Percentiles rank a stretch among this genome's conserved stretches.
Evolutionary conservation across 2,329 filamentous ascomycete species (phyloP).

Genomic region (Malbranchea zuffiana): DNA sequence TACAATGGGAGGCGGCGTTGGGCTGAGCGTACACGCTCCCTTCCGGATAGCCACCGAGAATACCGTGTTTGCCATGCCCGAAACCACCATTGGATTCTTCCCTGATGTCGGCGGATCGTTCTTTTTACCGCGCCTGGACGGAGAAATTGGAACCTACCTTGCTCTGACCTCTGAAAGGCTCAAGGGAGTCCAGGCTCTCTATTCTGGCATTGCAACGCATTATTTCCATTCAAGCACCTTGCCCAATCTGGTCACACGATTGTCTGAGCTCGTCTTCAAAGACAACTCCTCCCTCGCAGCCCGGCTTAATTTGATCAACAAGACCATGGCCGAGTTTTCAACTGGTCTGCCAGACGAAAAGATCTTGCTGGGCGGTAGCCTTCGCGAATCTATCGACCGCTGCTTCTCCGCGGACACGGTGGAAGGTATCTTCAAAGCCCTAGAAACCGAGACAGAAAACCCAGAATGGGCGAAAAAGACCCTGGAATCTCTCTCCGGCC

Average conservation of each 20-base stretch:
- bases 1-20: conserved; percentile 96
- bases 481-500: conserved; percentile 58
- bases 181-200: conserved; percentile 74
- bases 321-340: conserved; percentile 82
- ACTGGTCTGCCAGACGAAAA: conserved; percentile 71
- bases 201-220: conserved; percentile 86
- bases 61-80: conserved; percentile 95
- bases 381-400: conserved; percentile 73
- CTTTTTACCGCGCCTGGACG: conserved; percentile 84
- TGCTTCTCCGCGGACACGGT: conserved; percentile 62
- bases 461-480: conserved; percentile 70
- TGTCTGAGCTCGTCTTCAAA: conserved; percentile 79
- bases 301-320: conserved; percentile 63
- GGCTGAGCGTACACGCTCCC: conserved; percentile 85
- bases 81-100: conserved; percentile 97
- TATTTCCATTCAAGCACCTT: conserved; percentile 88
- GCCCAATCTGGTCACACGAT: conserved; percentile 66
- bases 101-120: conserved; percentile 95
- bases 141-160: conserved; percentile 78
- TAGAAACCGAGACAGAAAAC: conserved; percentile 46
- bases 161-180: conserved; percentile 80
- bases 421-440: conserved; percentile 56
- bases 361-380: conserved; percentile 54
- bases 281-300: conserved; percentile 57
- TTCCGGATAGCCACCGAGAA: conserved; percentile 94